A percentile compares a stretch with the other conserved stretches of the same genome.
phyloP scores from a whole-genome alignment of 2,329 filamentous ascomycete genomes.

The Cytospora chrysosperma region DNA sequence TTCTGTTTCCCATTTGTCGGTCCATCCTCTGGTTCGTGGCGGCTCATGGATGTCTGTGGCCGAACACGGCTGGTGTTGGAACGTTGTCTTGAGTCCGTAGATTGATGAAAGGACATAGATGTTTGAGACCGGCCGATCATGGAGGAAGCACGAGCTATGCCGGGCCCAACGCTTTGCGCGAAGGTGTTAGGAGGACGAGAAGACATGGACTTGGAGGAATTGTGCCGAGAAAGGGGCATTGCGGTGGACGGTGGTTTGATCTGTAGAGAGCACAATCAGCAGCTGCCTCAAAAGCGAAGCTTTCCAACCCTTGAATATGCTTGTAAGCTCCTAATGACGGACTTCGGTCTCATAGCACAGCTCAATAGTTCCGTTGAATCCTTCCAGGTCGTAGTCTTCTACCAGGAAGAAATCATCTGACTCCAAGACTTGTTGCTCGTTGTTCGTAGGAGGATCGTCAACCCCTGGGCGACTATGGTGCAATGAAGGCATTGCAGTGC shows the following conservation, averaged over 20 bases:
- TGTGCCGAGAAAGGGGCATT: constrained; percentile 37
- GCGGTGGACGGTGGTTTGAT: constrained; percentile 35
- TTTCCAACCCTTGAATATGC: not conserved
- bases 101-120: constrained; percentile 47
- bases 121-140: constrained; percentile 50
- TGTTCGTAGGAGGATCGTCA: not conserved
- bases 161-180: constrained; percentile 56
- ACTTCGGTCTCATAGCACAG: constrained; percentile 7
- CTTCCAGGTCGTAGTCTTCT: not conserved
- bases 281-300: not conserved
- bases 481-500: not conserved
- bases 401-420: not conserved
- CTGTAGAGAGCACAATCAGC: constrained; percentile 28
- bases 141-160: constrained; percentile 44
- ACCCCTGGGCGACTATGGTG: not conserved
- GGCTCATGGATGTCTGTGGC: constrained; percentile 39
- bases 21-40: constrained; percentile 33
- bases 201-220: constrained; percentile 41
- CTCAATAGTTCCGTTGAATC: constrained; percentile 5
- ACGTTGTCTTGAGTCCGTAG: constrained; percentile 45
- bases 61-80: constrained; percentile 40
- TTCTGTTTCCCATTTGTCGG: constrained; percentile 33
- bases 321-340: not conserved
- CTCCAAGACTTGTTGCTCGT: not conserved
- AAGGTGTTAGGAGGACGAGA: constrained; percentile 50